Evolutionary conservation across 805 yeast species (phyloP), one percentile per base, ranked within the genome.

Genomic region (Henningerozyma blattae): DNA sequence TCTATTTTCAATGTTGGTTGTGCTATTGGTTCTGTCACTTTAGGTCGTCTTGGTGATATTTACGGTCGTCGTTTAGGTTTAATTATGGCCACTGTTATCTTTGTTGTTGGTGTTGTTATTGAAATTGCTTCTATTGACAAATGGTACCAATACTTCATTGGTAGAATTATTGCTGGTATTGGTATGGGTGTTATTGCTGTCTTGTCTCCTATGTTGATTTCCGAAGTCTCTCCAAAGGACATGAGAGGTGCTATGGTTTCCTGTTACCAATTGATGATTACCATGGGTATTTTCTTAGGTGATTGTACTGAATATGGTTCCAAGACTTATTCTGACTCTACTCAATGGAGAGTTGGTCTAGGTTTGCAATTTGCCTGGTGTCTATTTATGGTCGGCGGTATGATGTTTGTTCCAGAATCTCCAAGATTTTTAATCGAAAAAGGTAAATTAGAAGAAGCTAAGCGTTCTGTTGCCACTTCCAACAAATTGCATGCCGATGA

Each of bases 141-240:
- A 35, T 79, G 86, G 86, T 76, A 73, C 57, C 86, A 78, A 59
- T 70, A 71, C 50, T 70, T 75, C 45, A 67, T 77, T 44, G 86
- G 86, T 33, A 68, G 87, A 61, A 69, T 49, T 33, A 46, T 67
- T 66, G 71, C 84, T 27, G 94, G 94, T 35, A 45, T 80, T 12
- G 82, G 82, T 36, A 83, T 82, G 37, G 94, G 94, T 42, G 72
- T 73, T 35, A 66, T 81, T 27, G 74, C 86, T 32, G 84, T 85
- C 29, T 64, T 77, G 37, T 80, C 78, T 19, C 87, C 91, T 33
- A 60, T 81, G 48, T 72, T 77, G 53, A 75, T 77, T 44, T 67
- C 78, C 28, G 54, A 52, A 35, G 49, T 48, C 33, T 39, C 54
- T 22, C 54, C 54, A 19, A 50, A 48, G 20, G 48, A 68, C 34